A percentile compares a stretch with the other conserved stretches of the same genome.
Conservation (phyloP, 1,284 basidiomycete species). For the Trametes hirsuta region DNA sequence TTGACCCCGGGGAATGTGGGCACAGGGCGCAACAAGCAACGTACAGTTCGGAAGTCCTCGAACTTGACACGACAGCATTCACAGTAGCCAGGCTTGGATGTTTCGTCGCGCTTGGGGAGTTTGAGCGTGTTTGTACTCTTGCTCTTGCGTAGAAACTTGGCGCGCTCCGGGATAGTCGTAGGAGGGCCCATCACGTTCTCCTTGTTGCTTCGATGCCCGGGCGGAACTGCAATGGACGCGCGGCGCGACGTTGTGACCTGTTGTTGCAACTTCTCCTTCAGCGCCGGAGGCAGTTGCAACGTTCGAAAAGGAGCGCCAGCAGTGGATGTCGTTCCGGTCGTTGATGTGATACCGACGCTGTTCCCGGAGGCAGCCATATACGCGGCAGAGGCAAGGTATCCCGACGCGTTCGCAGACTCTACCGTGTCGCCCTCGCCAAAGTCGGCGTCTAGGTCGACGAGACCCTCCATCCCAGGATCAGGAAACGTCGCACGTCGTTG, state of each 20-base stretch:
- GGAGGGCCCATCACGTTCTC: conserved; percentile 69
- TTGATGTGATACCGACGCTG: conserved; percentile 90
- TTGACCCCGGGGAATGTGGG: neutral
- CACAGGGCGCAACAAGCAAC: neutral
- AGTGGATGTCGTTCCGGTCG: conserved; percentile 86
- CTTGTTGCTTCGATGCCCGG: conserved; percentile 41
- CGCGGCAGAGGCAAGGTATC: conserved; percentile 63
- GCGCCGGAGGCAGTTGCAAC: conserved; percentile 51
- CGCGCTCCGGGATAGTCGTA: conserved; percentile 53
- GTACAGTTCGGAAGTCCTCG: conserved; percentile 83
- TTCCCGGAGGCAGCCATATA: conserved; percentile 94
- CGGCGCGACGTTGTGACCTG: conserved; percentile 68
- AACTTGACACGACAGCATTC: conserved; percentile 96
- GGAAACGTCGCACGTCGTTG: conserved; percentile 49
- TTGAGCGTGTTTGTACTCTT: conserved; percentile 78
- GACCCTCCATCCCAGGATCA: conserved; percentile 35
- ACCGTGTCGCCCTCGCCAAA: conserved; percentile 47
- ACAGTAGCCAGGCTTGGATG: conserved; percentile 94
- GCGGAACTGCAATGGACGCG: conserved; percentile 38
- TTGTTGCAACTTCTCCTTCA: conserved; percentile 62
- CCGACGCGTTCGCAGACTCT: conserved; percentile 68
- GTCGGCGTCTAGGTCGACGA: conserved; percentile 50
- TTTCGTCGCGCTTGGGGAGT: conserved; percentile 79
- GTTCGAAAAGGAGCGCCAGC: conserved; percentile 48
- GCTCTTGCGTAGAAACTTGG: conserved; percentile 64